These are phyloP conservation scores for Tardiomyces blankii DNA, from an alignment of 1,139 yeast genomes.

Conservation along the genomic window DNA sequence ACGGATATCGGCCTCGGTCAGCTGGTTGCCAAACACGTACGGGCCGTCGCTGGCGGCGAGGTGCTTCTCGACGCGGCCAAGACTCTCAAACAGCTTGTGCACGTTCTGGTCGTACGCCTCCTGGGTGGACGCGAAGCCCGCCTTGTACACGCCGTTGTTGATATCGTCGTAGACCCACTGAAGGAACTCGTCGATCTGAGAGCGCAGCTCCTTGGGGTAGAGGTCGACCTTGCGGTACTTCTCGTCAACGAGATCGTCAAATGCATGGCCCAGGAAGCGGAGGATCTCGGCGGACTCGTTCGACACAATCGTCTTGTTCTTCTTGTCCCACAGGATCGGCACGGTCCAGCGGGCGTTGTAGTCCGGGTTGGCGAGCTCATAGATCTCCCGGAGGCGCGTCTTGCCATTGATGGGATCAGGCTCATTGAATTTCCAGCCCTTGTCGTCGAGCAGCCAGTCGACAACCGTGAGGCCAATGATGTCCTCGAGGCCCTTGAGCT, in stretches of 20 bases:
- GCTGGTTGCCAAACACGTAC: constrained; percentile 51
- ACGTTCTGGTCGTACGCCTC: constrained; percentile 74
- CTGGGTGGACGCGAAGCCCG: constrained; percentile 82
- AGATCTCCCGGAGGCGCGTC: constrained; percentile 56
- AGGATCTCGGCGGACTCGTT: constrained; percentile 87
- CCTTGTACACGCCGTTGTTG: constrained; percentile 89
- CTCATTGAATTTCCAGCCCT: constrained; percentile 77
- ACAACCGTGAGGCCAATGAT: constrained; percentile 55
- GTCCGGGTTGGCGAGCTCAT: constrained; percentile 62
- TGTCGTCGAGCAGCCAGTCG: constrained; percentile 74
- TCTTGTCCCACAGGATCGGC: constrained; percentile 87
- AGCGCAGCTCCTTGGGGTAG: constrained; percentile 46
- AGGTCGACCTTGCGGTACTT: constrained; percentile 43
- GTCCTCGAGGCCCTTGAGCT: constrained; percentile 65
- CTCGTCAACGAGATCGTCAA: constrained; percentile 40
- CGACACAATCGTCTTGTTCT: constrained; percentile 70
- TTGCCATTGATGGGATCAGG: constrained; percentile 42
- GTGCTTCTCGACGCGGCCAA: constrained; percentile 66
- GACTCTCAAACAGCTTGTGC: constrained; percentile 47
- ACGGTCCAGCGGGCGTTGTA: constrained; percentile 81
- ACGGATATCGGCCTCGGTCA: constrained; percentile 88
- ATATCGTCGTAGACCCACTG: constrained; percentile 78
- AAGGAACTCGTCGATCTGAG: constrained; percentile 64
- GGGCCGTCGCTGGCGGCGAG: constrained; percentile 40
- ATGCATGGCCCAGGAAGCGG: constrained; percentile 67